Conservation (phyloP, 192 early-diverging fungal genomes). For the Chytriomyces sp. region DNA sequence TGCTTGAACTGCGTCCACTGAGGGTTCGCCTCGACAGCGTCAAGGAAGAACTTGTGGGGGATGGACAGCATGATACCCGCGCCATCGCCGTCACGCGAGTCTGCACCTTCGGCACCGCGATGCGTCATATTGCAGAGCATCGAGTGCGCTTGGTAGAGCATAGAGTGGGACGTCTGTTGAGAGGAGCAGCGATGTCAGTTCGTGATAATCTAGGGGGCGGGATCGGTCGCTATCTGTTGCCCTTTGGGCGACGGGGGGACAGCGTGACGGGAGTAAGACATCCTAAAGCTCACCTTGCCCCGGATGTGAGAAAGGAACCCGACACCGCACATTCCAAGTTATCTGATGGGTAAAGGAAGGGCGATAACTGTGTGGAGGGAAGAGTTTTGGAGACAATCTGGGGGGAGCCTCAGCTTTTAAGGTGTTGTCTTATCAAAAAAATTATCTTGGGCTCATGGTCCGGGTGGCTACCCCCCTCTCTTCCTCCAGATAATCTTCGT, state of each 20-base stretch:
- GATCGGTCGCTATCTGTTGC: neutral
- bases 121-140: conserved; percentile 99
- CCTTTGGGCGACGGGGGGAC: neutral
- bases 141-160: conserved; percentile 84
- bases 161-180: conserved; percentile 69
- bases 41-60: conserved; percentile 81
- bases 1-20: conserved; percentile 56
- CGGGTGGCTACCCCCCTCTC: no score
- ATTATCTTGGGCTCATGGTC: no score
- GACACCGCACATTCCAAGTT: conserved; percentile 92
- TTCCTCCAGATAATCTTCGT: no score
- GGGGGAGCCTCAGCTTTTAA: no score
- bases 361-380: no score
- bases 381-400: no score
- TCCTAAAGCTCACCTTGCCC: conserved; percentile 49
- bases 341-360: conserved; percentile 12
- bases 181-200: neutral
- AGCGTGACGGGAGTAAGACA: neutral
- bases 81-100: conserved; percentile 95
- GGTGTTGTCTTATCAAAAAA: no score
- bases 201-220: neutral
- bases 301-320: conserved; percentile 97
- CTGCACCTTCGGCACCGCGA: conserved; percentile 91
- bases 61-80: conserved; percentile 97
- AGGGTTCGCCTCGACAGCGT: conserved; percentile 53